Evolutionary conservation across 192 early-diverging fungal species (phyloP).

Genomic region (Coemansia sp.): DNA sequence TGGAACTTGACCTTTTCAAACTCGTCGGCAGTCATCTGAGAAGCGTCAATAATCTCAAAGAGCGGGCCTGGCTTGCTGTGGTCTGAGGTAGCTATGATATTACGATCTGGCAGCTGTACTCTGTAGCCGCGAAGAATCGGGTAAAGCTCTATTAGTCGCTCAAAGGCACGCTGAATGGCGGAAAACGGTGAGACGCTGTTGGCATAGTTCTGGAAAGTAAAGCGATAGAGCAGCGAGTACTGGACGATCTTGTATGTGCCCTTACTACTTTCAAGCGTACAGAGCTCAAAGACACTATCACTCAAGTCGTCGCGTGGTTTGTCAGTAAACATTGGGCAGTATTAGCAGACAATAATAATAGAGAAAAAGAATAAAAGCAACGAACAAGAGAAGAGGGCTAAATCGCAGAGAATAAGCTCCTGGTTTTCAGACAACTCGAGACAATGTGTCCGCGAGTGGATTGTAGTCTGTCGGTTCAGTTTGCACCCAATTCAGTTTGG

Average conservation of each 20-base stretch:
- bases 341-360: neutral
- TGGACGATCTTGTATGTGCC: neutral
- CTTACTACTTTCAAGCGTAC: neutral
- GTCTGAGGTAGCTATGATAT: neutral
- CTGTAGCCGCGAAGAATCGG: neutral
- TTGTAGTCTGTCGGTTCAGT: neutral
- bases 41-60: neutral
- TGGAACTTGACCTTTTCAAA: neutral
- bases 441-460: neutral
- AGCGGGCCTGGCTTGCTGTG: neutral
- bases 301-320: neutral
- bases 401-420: neutral
- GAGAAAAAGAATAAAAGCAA: neutral
- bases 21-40: neutral
- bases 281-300: constrained; percentile 2
- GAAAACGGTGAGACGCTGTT: neutral
- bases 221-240: constrained; percentile 2
- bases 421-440: no score
- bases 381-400: neutral
- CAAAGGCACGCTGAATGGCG: neutral
- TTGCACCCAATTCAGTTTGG: neutral
- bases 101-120: neutral
- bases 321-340: neutral
- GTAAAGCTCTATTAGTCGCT: neutral
- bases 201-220: no score